A percentile compares a stretch with the other conserved stretches of the same genome.
Conservation (phyloP, 129 eudicot species). For the Pseudognaphalium luteoalbum region DNA sequence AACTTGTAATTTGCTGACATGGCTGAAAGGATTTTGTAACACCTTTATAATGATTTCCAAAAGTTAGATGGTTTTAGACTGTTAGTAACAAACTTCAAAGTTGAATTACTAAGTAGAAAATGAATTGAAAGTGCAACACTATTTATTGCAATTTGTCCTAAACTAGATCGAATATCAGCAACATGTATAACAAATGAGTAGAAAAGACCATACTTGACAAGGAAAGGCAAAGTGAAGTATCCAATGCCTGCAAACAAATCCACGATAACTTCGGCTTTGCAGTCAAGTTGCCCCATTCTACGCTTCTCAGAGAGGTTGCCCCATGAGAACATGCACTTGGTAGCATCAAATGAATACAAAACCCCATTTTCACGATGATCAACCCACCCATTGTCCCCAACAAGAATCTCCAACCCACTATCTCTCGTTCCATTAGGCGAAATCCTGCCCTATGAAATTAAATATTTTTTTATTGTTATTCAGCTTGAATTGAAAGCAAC, state of each 20-base stretch:
- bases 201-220: constrained; percentile 63
- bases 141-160: not conserved
- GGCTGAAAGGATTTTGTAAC: not conserved
- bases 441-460: constrained; percentile 67
- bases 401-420: constrained; percentile 84
- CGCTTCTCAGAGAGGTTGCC: constrained; percentile 98
- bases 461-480: not conserved
- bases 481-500: constrained; percentile 18
- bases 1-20: not conserved
- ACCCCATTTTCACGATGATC: constrained; percentile 94
- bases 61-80: not conserved
- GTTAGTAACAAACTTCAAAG: not conserved
- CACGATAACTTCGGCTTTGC: constrained; percentile 78
- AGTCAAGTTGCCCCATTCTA: constrained; percentile 76
- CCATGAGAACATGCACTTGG: constrained; percentile 99
- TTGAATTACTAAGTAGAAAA: not conserved
- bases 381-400: constrained; percentile 93
- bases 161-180: not conserved
- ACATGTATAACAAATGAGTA: constrained; percentile 11
- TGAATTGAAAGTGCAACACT: not conserved
- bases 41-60: not conserved
- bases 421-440: constrained; percentile 85
- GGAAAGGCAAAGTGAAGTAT: constrained; percentile 83
- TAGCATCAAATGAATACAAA: constrained; percentile 88
- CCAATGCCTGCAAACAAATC: constrained; percentile 97